These are phyloP conservation scores for Discostella stelligeroides DNA, from an alignment of 108 stramenopile species.

Conservation along the genomic window DNA sequence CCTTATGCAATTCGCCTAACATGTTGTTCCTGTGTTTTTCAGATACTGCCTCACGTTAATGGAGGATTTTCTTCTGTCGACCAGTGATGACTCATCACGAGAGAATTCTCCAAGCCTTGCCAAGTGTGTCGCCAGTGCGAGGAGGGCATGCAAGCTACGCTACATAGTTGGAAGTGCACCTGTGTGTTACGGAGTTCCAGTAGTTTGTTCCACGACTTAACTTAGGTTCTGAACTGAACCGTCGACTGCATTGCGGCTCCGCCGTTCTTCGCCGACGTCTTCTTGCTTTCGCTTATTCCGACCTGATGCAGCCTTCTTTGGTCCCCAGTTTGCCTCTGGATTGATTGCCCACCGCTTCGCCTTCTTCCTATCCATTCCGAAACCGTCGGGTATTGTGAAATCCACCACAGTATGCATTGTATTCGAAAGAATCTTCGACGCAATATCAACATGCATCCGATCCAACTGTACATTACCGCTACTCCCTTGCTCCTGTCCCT, in stretches of 20 bases:
- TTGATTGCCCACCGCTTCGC: slow-evolving; percentile 77
- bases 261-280: slow-evolving; percentile 15
- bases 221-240: too few relatives aligned
- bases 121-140: slow-evolving; percentile 79
- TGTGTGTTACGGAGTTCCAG: slow-evolving; percentile 93
- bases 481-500: slow-evolving; percentile 41
- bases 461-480: slow-evolving; percentile 19
- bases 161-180: slow-evolving; percentile 94
- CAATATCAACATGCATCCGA: slow-evolving; percentile 28
- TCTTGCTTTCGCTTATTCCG: slow-evolving; percentile 45
- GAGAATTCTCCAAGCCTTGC: slow-evolving; percentile 56
- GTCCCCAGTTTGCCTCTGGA: slow-evolving; percentile 92
- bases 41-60: slow-evolving; percentile 72
- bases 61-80: slow-evolving; percentile 50
- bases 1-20: background rate
- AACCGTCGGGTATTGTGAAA: slow-evolving; percentile 60
- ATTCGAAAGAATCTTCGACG: slow-evolving; percentile 71
- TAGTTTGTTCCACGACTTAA: too few relatives aligned
- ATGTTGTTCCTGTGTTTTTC: slow-evolving; percentile 14
- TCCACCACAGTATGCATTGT: slow-evolving; percentile 70
- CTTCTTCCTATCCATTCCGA: slow-evolving; percentile 41
- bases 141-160: slow-evolving; percentile 88
- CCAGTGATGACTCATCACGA: background rate
- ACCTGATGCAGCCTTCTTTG: slow-evolving; percentile 76
- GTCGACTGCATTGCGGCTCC: background rate